Evolutionary conservation across 768 basidiomycete genomes (phyloP).

Genomic region (Auricularia heimuer): DNA sequence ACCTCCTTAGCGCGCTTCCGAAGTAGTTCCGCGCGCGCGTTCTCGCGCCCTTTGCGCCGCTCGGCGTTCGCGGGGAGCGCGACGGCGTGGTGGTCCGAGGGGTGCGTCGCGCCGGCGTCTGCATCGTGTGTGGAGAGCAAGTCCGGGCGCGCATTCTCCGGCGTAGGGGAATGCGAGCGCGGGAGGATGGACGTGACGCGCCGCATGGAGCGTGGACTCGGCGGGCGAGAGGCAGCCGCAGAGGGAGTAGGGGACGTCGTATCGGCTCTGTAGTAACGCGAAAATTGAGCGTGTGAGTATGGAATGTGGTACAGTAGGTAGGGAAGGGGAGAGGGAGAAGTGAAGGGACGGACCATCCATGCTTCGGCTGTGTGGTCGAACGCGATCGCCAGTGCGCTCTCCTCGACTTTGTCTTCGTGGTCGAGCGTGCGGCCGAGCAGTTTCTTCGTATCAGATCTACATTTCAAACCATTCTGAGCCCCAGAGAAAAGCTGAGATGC

Average conservation of each 20-base stretch:
- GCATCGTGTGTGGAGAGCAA: slow-evolving; percentile 2
- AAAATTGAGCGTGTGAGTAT: too few species aligned
- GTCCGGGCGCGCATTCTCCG: slow-evolving; percentile 3
- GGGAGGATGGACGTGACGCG: background rate
- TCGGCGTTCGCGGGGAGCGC: background rate
- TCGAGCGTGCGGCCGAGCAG: slow-evolving; percentile 15
- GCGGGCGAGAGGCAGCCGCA: slow-evolving; percentile 4
- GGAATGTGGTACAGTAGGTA: too few species aligned
- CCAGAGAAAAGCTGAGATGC: background rate
- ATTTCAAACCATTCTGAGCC: background rate
- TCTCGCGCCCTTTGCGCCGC: background rate
- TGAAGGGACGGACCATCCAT: slow-evolving; percentile 27
- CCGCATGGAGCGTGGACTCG: slow-evolving; percentile 10
- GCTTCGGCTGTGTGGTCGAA: slow-evolving; percentile 42
- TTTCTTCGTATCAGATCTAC: background rate
- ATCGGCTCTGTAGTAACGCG: slow-evolving; percentile 10
- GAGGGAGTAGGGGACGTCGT: slow-evolving; percentile 6
- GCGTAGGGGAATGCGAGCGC: background rate
- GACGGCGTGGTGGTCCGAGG: slow-evolving; percentile 5
- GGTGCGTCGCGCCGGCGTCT: slow-evolving; percentile 2
- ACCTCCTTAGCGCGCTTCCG: background rate
- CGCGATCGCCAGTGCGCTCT: slow-evolving; percentile 30
- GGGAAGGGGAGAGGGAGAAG: background rate
- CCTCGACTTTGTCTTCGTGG: slow-evolving; percentile 41
- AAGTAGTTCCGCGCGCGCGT: background rate